These are phyloP conservation scores for Macroventuria anomochaeta DNA, from an alignment of 2,329 filamentous ascomycete species.

Conservation along the genomic window DNA sequence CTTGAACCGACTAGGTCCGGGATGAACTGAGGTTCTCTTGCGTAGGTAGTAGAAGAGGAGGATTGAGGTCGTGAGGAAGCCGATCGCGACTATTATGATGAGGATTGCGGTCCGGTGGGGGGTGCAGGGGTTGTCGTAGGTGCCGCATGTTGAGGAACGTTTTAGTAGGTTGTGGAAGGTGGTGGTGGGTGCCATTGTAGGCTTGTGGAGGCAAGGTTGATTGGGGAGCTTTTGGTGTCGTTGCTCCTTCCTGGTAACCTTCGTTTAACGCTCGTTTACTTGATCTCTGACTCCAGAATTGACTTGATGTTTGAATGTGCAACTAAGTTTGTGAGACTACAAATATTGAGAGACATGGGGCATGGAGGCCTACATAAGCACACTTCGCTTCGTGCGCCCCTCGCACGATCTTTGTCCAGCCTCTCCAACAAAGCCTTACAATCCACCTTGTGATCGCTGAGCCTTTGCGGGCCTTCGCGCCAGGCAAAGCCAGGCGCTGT, in stretches of 20 bases:
- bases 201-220: not conserved
- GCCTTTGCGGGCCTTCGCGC: not conserved
- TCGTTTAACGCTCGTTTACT: not conserved
- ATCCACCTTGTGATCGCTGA: slow-evolving; percentile 3
- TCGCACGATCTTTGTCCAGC: not conserved
- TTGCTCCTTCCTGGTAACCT: not conserved
- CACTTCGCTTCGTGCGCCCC: not conserved
- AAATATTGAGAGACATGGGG: not conserved
- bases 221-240: too few species aligned
- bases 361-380: slow-evolving; percentile 5
- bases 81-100: slow-evolving; percentile 1
- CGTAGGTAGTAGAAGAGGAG: slow-evolving; percentile 12
- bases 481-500: not conserved
- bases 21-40: slow-evolving; percentile 1
- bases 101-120: slow-evolving; percentile 11
- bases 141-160: slow-evolving; percentile 1
- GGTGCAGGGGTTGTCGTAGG: not conserved
- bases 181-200: slow-evolving; percentile 8
- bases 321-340: not conserved
- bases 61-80: slow-evolving; percentile 1
- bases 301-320: not conserved
- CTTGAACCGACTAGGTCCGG: slow-evolving; percentile 1
- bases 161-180: not conserved
- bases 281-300: not conserved
- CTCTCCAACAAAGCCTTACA: slow-evolving; percentile 4